Percentiles rank a stretch among this genome's conserved stretches.
Conservation (phyloP, 1,139 yeast species). For the Meyerozyma smithsonii region DNA sequence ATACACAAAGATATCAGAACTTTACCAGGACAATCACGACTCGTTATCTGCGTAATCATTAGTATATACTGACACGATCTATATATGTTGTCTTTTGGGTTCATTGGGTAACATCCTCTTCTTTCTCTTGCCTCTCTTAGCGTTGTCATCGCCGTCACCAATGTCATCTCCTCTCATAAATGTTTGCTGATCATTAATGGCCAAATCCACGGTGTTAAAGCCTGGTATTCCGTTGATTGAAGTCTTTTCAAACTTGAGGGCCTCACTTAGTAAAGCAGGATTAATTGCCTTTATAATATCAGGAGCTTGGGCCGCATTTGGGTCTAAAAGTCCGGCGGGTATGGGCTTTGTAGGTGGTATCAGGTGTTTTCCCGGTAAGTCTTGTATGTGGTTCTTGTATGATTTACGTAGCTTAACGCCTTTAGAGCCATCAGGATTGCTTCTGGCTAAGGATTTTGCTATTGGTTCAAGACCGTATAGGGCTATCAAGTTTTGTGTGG, state of each 20-base stretch:
- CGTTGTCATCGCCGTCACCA: constrained; percentile 33
- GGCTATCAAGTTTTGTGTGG: constrained; percentile 63
- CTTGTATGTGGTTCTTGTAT: constrained; percentile 85
- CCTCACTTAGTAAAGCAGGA: constrained; percentile 42
- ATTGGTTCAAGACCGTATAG: constrained; percentile 64
- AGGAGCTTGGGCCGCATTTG: constrained; percentile 36
- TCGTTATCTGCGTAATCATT: not conserved
- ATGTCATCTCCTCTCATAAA: constrained; percentile 42
- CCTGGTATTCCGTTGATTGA: constrained; percentile 76
- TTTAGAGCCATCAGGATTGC: constrained; percentile 83
- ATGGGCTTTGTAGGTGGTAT: constrained; percentile 55
- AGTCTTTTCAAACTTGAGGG: constrained; percentile 62
- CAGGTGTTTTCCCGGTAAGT: constrained; percentile 76
- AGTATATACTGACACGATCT: constrained; percentile 1
- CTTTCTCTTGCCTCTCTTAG: constrained; percentile 26
- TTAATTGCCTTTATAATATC: constrained; percentile 48
- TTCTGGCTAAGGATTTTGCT: constrained; percentile 77
- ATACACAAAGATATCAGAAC: constrained; percentile 20
- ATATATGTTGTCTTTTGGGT: constrained; percentile 36
- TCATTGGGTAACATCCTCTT: constrained; percentile 28
- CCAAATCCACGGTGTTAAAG: constrained; percentile 65
- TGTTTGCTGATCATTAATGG: constrained; percentile 50
- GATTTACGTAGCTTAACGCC: constrained; percentile 91
- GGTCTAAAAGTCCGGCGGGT: constrained; percentile 49
- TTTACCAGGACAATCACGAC: constrained; percentile 4